A percentile compares a stretch with the other conserved stretches of the same genome.
Conservation (phyloP, 768 basidiomycete species). For the Suillus subaureus region DNA sequence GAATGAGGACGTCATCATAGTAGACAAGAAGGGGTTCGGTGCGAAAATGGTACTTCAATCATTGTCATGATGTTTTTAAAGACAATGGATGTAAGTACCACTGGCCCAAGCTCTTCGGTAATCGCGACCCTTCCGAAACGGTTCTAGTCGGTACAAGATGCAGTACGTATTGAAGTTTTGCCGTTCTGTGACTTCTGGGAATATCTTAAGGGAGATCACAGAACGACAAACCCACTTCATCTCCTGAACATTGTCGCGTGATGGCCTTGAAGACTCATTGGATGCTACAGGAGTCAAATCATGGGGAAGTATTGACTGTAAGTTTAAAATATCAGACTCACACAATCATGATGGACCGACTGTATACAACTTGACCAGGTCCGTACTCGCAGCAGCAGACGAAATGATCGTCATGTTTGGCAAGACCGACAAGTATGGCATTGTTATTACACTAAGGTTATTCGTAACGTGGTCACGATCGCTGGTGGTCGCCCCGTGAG, state of each 20-base stretch:
- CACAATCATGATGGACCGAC: neutral
- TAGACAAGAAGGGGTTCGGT: too few relatives aligned
- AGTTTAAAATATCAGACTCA: neutral
- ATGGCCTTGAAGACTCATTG: neutral
- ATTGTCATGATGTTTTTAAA: neutral
- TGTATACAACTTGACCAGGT: neutral
- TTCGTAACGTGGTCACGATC: neutral
- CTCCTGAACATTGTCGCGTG: neutral
- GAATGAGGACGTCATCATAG: too few relatives aligned
- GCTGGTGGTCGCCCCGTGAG: neutral
- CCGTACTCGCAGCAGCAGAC: neutral
- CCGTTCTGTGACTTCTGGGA: neutral
- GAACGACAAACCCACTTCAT: too few relatives aligned
- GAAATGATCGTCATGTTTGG: neutral
- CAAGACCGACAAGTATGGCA: neutral
- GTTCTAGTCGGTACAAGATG: neutral
- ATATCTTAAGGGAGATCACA: too few relatives aligned
- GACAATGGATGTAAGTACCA: neutral
- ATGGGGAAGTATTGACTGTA: neutral
- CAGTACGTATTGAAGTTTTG: neutral
- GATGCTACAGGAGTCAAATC: neutral
- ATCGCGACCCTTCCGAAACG: neutral
- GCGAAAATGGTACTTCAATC: too few relatives aligned
- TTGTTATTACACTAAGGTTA: neutral
- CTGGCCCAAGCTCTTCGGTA: neutral